Evolutionary conservation across 306 rosid genomes (phyloP).

Genomic region (Quercus engelmannii): DNA sequence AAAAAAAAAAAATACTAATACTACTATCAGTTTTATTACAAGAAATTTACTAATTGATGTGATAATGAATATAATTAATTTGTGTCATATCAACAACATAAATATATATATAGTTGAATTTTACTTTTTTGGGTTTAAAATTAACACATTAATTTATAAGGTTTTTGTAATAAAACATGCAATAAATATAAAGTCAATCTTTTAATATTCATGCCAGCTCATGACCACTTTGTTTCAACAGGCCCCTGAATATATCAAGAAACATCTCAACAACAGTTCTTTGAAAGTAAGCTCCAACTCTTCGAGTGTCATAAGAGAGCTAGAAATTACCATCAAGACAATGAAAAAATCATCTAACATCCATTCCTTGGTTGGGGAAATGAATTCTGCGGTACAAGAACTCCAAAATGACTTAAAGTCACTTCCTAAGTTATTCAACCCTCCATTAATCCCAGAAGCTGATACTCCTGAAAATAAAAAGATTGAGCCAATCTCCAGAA

Average conservation of each 20-base stretch:
- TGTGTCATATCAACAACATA: no score
- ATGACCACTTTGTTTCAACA: conserved; percentile 1
- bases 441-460: background rate
- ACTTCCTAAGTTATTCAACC: conserved; percentile 25
- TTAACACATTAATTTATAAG: no score
- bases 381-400: conserved; percentile 56
- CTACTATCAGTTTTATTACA: no score
- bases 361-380: conserved; percentile 40
- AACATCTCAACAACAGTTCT: conserved; percentile 33
- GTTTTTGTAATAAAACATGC: no score
- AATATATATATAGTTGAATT: no score
- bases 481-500: background rate
- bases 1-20: no score
- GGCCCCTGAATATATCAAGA: conserved; percentile 49
- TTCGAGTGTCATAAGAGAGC: conserved; percentile 53
- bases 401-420: conserved; percentile 46
- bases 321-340: conserved; percentile 38
- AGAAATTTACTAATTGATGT: no score
- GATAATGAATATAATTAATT: no score
- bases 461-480: conserved; percentile 12
- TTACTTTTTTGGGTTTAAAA: no score
- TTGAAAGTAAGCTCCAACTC: conserved; percentile 41
- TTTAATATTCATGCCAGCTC: background rate
- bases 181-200: no score
- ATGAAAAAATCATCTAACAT: conserved; percentile 63